A percentile compares a stretch with the other conserved stretches of the same genome.
phyloP scores from a whole-genome alignment of 208 protist species.

The Acanthamoeba culbertsoni region DNA sequence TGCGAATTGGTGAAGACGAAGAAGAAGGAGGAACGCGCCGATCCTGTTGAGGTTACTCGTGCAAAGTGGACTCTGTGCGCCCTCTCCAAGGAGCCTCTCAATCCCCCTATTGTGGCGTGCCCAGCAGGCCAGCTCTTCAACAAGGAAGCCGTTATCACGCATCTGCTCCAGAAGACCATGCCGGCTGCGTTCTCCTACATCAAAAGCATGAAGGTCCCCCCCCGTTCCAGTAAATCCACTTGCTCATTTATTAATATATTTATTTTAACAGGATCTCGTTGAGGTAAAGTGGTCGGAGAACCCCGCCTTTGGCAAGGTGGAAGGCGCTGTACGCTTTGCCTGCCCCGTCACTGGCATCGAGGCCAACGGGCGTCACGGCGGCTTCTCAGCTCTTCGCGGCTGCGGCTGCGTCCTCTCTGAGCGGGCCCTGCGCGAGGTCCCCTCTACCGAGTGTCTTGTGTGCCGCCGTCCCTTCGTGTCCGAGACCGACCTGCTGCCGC shows the following conservation, averaged over 20 bases:
- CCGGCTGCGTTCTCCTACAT: conserved; percentile 35
- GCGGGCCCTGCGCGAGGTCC: conserved; percentile 19
- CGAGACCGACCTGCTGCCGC: conserved; percentile 40
- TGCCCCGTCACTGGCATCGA: conserved; percentile 23
- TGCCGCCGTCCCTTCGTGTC: neutral
- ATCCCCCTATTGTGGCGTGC: conserved; percentile 4
- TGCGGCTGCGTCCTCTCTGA: conserved; percentile 50
- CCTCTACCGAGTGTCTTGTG: conserved; percentile 16
- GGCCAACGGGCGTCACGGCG: neutral
- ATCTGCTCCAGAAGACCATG: conserved; percentile 34
- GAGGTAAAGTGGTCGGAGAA: neutral
- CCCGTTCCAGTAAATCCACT: neutral
- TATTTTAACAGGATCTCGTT: neutral
- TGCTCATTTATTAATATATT: neutral
- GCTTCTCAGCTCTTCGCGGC: neutral
- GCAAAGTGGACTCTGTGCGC: conserved; percentile 18
- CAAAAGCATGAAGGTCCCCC: conserved; percentile 19
- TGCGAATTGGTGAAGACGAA: conserved; percentile 35
- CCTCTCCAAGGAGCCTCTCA: conserved; percentile 32
- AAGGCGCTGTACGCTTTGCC: neutral
- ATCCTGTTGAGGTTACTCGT: neutral
- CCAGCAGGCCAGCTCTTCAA: conserved; percentile 32
- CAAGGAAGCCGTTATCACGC: conserved; percentile 44
- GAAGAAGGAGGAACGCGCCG: conserved; percentile 32
- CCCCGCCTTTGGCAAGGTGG: neutral